Evolutionary conservation across 2,329 filamentous ascomycete genomes (phyloP).

Genomic region (Malbranchea cinnamomea): DNA sequence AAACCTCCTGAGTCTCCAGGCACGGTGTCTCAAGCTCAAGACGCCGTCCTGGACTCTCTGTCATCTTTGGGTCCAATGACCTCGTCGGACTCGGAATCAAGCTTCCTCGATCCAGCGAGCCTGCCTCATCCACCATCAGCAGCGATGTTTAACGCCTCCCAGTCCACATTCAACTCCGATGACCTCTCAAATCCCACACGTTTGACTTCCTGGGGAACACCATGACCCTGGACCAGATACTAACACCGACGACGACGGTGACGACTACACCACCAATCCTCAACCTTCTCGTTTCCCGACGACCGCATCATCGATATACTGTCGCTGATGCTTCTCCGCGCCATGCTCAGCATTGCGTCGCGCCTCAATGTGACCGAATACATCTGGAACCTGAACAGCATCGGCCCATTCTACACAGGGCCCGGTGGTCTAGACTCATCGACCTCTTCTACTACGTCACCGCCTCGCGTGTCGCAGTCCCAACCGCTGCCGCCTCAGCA

Average conservation of each 20-base stretch:
- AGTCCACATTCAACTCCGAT: background rate
- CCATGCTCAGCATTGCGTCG: slow-evolving; percentile 32
- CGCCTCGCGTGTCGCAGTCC: slow-evolving; percentile 11
- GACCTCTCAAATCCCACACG: too few relatives aligned
- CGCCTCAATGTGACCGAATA: slow-evolving; percentile 29
- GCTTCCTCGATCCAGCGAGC: slow-evolving; percentile 2
- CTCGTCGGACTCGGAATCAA: slow-evolving; percentile 1
- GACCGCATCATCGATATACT: slow-evolving; percentile 35
- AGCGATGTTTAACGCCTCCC: background rate
- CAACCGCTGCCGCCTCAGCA: background rate
- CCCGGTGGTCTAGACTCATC: slow-evolving; percentile 1
- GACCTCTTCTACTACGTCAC: slow-evolving; percentile 6
- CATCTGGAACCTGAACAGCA: slow-evolving; percentile 34
- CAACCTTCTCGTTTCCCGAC: slow-evolving; percentile 27
- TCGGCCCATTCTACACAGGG: slow-evolving; percentile 33
- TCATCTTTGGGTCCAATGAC: background rate
- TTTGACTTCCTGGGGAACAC: slow-evolving; percentile 9
- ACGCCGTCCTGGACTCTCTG: slow-evolving; percentile 2
- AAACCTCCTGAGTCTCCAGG: background rate
- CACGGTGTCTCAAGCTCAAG: slow-evolving; percentile 2
- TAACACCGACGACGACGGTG: slow-evolving; percentile 7
- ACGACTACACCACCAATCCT: too few relatives aligned
- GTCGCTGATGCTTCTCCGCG: slow-evolving; percentile 36
- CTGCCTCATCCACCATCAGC: slow-evolving; percentile 2
- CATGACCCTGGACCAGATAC: slow-evolving; percentile 1